Percentiles rank a stretch among this genome's conserved stretches.
phyloP scores from a whole-genome alignment of 495 filamentous ascomycete species.

The Haplographium delicatum region DNA sequence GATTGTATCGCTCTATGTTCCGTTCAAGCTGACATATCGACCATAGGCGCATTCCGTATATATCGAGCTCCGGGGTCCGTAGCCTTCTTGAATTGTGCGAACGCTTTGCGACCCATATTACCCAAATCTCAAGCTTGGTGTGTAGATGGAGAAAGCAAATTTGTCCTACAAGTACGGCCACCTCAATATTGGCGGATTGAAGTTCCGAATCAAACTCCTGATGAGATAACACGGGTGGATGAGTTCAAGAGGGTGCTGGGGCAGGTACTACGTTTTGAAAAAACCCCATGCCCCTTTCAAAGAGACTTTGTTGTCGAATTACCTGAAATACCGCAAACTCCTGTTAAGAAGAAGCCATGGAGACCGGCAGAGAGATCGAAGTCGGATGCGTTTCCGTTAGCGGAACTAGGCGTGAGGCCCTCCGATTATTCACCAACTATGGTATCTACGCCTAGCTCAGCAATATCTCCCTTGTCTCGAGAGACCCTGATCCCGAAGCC shows the following conservation, averaged over 20 bases:
- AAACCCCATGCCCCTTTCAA: slow-evolving; percentile 80
- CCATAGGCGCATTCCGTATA: slow-evolving; percentile 64
- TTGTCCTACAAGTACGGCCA: slow-evolving; percentile 72
- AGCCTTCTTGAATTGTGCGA: slow-evolving; percentile 78
- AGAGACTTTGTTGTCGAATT: slow-evolving; percentile 69
- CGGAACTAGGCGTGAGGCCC: too few relatives aligned
- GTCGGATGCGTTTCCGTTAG: neutral
- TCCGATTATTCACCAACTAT: too few relatives aligned
- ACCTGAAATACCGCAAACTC: slow-evolving; percentile 62
- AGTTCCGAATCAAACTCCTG: slow-evolving; percentile 55
- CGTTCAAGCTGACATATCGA: slow-evolving; percentile 1
- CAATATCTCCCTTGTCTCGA: too few relatives aligned
- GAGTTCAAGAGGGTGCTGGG: slow-evolving; percentile 64
- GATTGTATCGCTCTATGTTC: neutral
- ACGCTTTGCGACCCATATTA: slow-evolving; percentile 73
- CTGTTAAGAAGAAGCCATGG: slow-evolving; percentile 65
- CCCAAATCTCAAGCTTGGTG: slow-evolving; percentile 90
- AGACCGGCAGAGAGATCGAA: slow-evolving; percentile 45
- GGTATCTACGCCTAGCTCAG: too few relatives aligned
- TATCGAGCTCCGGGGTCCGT: slow-evolving; percentile 77
- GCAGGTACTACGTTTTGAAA: slow-evolving; percentile 74
- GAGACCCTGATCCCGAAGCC: too few relatives aligned
- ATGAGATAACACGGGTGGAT: slow-evolving; percentile 54
- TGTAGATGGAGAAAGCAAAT: slow-evolving; percentile 74
- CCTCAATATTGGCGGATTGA: slow-evolving; percentile 88